phyloP scores from a whole-genome alignment of 2,329 filamentous ascomycete species.

The Penicillium fuscoglaucum region DNA sequence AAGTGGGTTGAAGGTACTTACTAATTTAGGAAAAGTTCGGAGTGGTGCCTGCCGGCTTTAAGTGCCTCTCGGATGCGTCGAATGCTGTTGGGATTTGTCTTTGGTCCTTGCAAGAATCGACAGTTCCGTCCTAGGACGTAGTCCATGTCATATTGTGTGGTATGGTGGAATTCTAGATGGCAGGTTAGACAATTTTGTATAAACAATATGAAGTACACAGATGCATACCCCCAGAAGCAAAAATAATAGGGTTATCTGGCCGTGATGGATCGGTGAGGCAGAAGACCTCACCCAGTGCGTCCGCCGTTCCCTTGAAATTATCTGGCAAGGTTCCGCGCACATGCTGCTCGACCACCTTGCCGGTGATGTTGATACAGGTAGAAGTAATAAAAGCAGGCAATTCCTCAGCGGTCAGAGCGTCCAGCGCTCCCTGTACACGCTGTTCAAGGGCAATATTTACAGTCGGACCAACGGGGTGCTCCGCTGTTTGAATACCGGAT shows the following conservation, averaged over 20 bases:
- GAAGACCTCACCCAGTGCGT: constrained; percentile 74
- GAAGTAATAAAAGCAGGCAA: constrained; percentile 71
- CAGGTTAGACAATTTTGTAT: background rate
- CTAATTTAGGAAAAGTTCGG: constrained; percentile 75
- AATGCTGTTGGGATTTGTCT: constrained; percentile 64
- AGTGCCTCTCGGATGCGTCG: constrained; percentile 64
- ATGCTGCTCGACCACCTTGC: constrained; percentile 64
- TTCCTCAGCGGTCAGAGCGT: constrained; percentile 64
- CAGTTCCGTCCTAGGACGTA: constrained; percentile 76
- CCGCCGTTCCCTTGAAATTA: constrained; percentile 65
- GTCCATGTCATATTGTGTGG: constrained; percentile 71
- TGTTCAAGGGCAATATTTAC: constrained; percentile 60
- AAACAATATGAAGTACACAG: background rate
- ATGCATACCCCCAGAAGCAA: constrained; percentile 68
- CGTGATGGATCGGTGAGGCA: constrained; percentile 73
- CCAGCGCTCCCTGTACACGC: constrained; percentile 64
- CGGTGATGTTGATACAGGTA: constrained; percentile 67
- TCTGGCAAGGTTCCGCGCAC: constrained; percentile 68
- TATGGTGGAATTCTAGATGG: constrained; percentile 65
- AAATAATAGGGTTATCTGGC: constrained; percentile 72
- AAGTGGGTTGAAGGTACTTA: constrained; percentile 34
- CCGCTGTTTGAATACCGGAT: constrained; percentile 58
- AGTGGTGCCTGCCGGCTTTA: constrained; percentile 65
- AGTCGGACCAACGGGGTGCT: constrained; percentile 52
- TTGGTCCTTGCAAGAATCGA: constrained; percentile 73